Conservation (phyloP, 306 rosid species). For the Castanospermum australe region DNA sequence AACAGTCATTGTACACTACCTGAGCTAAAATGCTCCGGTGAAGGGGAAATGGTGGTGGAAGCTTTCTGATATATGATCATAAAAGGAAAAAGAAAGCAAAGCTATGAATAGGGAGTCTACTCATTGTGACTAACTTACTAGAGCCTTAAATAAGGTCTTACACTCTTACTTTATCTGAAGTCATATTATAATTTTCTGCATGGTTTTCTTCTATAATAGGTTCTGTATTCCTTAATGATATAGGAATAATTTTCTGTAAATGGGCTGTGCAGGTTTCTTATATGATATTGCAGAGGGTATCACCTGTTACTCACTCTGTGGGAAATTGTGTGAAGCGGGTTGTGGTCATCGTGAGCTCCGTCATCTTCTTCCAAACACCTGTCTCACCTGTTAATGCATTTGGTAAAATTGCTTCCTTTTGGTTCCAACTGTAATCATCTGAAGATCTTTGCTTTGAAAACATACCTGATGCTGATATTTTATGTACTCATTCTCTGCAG, state of each 20-base stretch:
- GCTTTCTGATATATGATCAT: not conserved
- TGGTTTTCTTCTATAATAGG: not conserved
- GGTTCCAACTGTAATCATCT: not conserved
- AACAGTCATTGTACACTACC: not conserved
- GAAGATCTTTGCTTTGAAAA: not conserved
- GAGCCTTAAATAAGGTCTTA: not conserved
- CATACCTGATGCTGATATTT: not conserved
- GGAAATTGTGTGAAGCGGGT: conserved; percentile 95
- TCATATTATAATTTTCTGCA: not conserved
- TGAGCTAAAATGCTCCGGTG: not conserved
- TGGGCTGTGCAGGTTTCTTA: conserved; percentile 76
- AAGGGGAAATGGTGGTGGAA: not conserved
- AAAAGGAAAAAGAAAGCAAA: not conserved
- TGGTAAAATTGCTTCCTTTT: conserved; percentile 51
- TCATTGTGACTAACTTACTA: not conserved
- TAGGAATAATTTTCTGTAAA: conserved; percentile 15
- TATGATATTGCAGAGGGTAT: conserved; percentile 91
- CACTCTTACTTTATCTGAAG: not conserved
- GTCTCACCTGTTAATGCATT: conserved; percentile 76
- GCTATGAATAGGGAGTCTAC: not conserved
- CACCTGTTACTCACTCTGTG: conserved; percentile 95
- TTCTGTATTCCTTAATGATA: not conserved
- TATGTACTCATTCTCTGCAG: conserved; percentile 40
- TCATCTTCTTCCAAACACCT: conserved; percentile 85
- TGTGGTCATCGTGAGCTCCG: conserved; percentile 92